Evolutionary conservation across 148 eudicot genomes (phyloP).

Genomic region (Camellia granthamiana): DNA sequence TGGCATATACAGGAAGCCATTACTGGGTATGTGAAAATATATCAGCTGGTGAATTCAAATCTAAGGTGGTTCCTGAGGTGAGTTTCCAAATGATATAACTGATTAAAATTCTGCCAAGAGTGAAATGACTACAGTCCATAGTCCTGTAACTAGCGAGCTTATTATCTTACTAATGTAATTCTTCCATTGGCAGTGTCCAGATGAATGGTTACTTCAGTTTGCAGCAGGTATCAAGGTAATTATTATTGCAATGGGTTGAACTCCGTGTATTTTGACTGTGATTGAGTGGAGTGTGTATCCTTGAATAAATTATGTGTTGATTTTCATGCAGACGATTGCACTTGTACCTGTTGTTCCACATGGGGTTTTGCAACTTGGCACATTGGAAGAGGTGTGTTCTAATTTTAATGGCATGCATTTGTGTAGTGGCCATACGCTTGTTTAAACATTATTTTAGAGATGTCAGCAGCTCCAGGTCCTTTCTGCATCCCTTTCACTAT

Average conservation of each 20-base stretch:
- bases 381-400: conserved; percentile 57
- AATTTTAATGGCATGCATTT: not conserved
- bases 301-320: not conserved
- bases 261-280: not conserved
- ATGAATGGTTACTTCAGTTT: conserved; percentile 64
- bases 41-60: conserved; percentile 28
- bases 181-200: conserved; percentile 47
- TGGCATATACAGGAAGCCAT: conserved; percentile 48
- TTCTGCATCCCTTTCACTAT: not conserved
- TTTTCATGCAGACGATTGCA: conserved; percentile 61
- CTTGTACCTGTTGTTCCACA: conserved; percentile 54
- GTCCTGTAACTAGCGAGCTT: not conserved
- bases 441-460: not conserved
- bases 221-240: conserved; percentile 73
- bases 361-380: conserved; percentile 83
- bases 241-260: conserved; percentile 1
- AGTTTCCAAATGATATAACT: conserved; percentile 14
- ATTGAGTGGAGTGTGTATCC: not conserved
- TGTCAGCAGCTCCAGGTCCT: not conserved
- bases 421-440: not conserved
- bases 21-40: conserved; percentile 50
- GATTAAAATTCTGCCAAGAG: not conserved
- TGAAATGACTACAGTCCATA: not conserved
- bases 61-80: conserved; percentile 44
- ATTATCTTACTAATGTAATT: conserved; percentile 12